These are phyloP conservation scores for Arabis hirsuta DNA, from an alignment of 345 rosid genomes.

Conservation along the genomic window DNA sequence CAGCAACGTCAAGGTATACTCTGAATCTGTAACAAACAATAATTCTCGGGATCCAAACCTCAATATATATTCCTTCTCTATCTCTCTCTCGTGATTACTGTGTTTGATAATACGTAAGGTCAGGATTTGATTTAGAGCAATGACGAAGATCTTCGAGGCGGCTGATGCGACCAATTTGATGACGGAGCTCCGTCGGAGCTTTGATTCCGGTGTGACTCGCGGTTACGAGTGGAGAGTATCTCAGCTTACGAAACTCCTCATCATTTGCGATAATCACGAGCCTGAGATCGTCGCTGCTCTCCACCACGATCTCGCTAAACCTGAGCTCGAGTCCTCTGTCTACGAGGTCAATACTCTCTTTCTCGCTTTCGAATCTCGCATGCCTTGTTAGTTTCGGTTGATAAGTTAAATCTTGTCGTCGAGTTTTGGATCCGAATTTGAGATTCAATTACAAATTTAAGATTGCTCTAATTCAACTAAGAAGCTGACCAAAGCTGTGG, in stretches of 20 bases:
- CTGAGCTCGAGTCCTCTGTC: slow-evolving; percentile 70
- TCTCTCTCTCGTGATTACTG: slow-evolving; percentile 16
- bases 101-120: slow-evolving; percentile 23
- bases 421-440: too few relatives aligned
- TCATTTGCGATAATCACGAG: slow-evolving; percentile 65
- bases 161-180: slow-evolving; percentile 56
- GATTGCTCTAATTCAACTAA: too few relatives aligned
- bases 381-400: too few relatives aligned
- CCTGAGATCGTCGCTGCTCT: slow-evolving; percentile 73
- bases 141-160: slow-evolving; percentile 55
- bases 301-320: slow-evolving; percentile 74
- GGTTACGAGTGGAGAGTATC: slow-evolving; percentile 74
- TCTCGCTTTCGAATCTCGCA: too few relatives aligned
- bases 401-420: too few relatives aligned
- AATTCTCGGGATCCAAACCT: slow-evolving; percentile 20
- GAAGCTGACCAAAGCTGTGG: too few relatives aligned
- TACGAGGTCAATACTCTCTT: slow-evolving; percentile 58
- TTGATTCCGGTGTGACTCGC: slow-evolving; percentile 64
- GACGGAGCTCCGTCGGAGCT: slow-evolving; percentile 57
- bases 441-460: too few relatives aligned
- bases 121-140: slow-evolving; percentile 15
- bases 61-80: background rate
- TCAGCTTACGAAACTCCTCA: slow-evolving; percentile 63
- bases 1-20: background rate
- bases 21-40: background rate